Evolutionary conservation across 768 basidiomycete genomes (phyloP), one percentile per base, ranked within the genome.

Genomic region (Punctularia strigosozonata): DNA sequence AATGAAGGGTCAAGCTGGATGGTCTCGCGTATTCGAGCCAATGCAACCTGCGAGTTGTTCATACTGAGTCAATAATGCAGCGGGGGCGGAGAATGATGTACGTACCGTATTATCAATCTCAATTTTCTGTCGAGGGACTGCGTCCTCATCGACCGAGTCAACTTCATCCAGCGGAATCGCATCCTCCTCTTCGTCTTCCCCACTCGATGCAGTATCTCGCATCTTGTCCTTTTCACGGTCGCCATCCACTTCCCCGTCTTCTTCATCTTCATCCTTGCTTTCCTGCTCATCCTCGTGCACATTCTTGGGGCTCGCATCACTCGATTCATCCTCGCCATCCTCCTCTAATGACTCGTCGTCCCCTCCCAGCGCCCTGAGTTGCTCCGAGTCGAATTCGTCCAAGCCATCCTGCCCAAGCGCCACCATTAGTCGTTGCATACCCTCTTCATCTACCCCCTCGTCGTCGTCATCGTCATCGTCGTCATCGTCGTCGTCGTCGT

Each of bases 91-190:
- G 34, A 22, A n/a, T n/a, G n/a, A n/a, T n/a, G n/a, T n/a, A 63
- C 75, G 33, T 37, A 83, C 89, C 49, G 71, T 72, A 59, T 92
- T 85, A 65, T 92, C 77, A 39, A 87, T 75, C 47, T 80, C 78
- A 33, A 88, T 59, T 64, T 90, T 92, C 65, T 81, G 80, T 42
- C 65, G 67, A n/a, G 82, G 86, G 21, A 90, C 69, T 1, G 65
- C 73, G 51, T 94, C 91, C 40, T 86, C 82, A 44, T 90, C 85
- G 12, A 88, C 66, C 4, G 63, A 62, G 24, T 67, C 57, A 10
- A 75, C 61, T 28, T 87, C 81, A 46, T 89, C 87, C 7, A 89
- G 59, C 1, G 72, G 66, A 22, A 86, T 53, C 8, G 63, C 69
- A 12, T 70, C 63, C 12, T 64, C 56, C 10, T 57, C 56, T 23